Evolutionary conservation across 805 yeast genomes (phyloP).

Genomic region (Kuraishia molischiana): DNA sequence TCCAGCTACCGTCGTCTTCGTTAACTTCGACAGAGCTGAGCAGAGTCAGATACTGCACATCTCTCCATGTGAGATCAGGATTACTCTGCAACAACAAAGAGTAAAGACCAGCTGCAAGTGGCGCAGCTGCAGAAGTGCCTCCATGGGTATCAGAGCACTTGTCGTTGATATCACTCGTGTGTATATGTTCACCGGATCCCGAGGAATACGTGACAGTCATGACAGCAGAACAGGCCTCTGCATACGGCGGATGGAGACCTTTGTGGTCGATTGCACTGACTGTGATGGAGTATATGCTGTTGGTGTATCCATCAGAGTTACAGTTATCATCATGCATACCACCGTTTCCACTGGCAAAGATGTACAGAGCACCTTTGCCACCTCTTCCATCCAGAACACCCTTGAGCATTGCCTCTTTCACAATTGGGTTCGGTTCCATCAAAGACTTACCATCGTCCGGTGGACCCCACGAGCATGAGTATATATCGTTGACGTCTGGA

Average conservation of each 20-base stretch:
- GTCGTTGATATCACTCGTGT: constrained; percentile 71
- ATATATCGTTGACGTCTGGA: constrained; percentile 79
- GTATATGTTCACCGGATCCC: constrained; percentile 83
- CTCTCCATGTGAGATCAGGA: constrained; percentile 91
- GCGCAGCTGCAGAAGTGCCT: constrained; percentile 99
- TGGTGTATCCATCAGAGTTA: constrained; percentile 95
- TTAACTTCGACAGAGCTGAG: constrained; percentile 61
- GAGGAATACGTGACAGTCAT: constrained; percentile 90
- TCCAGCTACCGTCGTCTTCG: constrained; percentile 64
- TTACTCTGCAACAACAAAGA: constrained; percentile 75
- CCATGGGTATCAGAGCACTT: constrained; percentile 74
- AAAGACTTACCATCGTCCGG: constrained; percentile 83
- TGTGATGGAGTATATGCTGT: constrained; percentile 88
- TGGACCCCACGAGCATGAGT: constrained; percentile 99
- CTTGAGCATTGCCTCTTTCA: constrained; percentile 72
- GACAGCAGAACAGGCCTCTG: constrained; percentile 93
- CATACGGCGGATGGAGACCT: constrained; percentile 80
- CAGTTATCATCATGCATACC: constrained; percentile 78
- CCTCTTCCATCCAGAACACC: constrained; percentile 78
- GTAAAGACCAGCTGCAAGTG: constrained; percentile 93
- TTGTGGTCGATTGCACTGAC: constrained; percentile 87
- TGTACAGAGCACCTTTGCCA: constrained; percentile 79
- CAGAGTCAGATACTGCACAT: constrained; percentile 77
- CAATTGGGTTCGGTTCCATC: constrained; percentile 75
- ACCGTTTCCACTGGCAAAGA: constrained; percentile 96